Percentiles rank a stretch among this genome's conserved stretches.
These are phyloP conservation scores for Diaporthe velutina DNA, from an alignment of 2,329 filamentous ascomycete species.

Conservation along the genomic window DNA sequence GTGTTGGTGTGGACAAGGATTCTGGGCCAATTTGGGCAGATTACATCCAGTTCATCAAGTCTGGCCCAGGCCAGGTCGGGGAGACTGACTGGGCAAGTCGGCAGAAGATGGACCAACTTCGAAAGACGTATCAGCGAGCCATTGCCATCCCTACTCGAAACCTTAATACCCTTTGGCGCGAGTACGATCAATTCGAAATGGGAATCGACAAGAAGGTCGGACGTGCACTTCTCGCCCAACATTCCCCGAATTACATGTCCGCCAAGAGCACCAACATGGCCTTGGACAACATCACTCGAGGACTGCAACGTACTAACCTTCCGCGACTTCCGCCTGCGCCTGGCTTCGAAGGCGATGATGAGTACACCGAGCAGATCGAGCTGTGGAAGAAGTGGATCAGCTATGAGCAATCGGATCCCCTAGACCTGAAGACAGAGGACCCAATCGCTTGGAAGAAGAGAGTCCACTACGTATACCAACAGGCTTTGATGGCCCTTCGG, in stretches of 20 bases:
- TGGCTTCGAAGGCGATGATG: conserved; percentile 88
- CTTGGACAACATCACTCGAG: conserved; percentile 87
- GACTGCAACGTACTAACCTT: conserved; percentile 81
- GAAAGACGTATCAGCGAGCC: conserved; percentile 92
- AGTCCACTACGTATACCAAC: conserved; percentile 91
- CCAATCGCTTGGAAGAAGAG: conserved; percentile 79
- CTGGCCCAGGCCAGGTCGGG: conserved; percentile 85
- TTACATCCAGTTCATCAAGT: conserved; percentile 93
- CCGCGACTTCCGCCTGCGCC: conserved; percentile 85
- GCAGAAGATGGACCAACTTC: conserved; percentile 95
- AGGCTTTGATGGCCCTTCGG: conserved; percentile 90
- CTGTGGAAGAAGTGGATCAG: conserved; percentile 95
- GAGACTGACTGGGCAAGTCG: conserved; percentile 95
- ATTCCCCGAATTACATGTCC: conserved; percentile 94
- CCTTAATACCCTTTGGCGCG: conserved; percentile 91
- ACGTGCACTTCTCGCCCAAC: conserved; percentile 93
- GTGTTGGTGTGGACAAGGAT: conserved; percentile 89
- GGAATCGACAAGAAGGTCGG: conserved; percentile 92
- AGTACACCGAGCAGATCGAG: conserved; percentile 86
- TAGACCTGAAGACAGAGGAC: conserved; percentile 89
- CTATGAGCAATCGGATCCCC: conserved; percentile 94
- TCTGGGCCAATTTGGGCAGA: conserved; percentile 93
- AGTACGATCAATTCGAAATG: conserved; percentile 98
- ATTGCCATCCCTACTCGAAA: conserved; percentile 88
- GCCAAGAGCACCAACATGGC: conserved; percentile 91